A percentile compares a stretch with the other conserved stretches of the same genome.
Conservation (phyloP, 2,329 filamentous ascomycete species). For the Sporothrix luriei region DNA sequence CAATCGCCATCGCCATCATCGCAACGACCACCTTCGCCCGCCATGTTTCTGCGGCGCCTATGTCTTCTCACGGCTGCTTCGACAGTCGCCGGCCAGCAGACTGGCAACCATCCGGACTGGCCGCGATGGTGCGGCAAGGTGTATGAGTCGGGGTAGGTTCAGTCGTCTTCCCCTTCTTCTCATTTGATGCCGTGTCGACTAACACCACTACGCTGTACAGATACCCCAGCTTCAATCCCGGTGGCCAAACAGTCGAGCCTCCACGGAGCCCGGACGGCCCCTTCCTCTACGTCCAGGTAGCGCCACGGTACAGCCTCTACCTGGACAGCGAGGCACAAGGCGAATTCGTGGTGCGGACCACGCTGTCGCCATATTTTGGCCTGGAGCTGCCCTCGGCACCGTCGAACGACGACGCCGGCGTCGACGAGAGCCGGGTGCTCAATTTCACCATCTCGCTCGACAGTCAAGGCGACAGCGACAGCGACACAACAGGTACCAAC, state of each 20-base stretch:
- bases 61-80: background rate
- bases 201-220: slow-evolving; percentile 35
- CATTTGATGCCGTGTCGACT: background rate
- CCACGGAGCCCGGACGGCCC: slow-evolving; percentile 40
- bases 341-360: slow-evolving; percentile 51
- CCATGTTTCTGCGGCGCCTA: background rate
- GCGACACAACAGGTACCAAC: slow-evolving; percentile 23
- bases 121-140: slow-evolving; percentile 54
- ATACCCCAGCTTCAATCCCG: slow-evolving; percentile 50
- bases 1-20: background rate
- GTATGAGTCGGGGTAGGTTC: slow-evolving; percentile 47
- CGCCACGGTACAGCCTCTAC: slow-evolving; percentile 52
- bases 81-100: slow-evolving; percentile 38
- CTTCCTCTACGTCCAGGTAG: slow-evolving; percentile 50
- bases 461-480: background rate
- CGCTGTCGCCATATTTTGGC: slow-evolving; percentile 48
- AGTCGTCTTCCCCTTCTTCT: too few species aligned
- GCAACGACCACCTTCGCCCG: background rate
- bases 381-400: slow-evolving; percentile 41
- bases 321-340: slow-evolving; percentile 47
- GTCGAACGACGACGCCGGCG: background rate
- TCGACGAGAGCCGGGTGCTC: slow-evolving; percentile 28
- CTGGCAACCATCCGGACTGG: slow-evolving; percentile 49
- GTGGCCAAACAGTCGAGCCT: slow-evolving; percentile 49
- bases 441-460: slow-evolving; percentile 46